Conservation (phyloP, 768 basidiomycete genomes). For the Dentipellis sp. region DNA sequence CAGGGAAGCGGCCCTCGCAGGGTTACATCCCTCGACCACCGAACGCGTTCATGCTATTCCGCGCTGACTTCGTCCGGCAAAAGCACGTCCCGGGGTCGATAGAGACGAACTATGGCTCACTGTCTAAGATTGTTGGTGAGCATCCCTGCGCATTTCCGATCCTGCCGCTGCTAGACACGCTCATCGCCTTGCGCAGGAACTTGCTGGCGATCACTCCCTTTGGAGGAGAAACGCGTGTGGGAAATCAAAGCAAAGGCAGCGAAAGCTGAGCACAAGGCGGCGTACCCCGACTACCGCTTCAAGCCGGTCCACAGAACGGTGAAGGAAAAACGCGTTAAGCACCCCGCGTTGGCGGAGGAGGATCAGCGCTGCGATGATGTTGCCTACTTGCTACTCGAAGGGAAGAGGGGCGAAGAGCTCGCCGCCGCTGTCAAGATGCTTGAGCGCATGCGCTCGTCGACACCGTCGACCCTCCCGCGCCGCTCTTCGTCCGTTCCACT, state of each 20-base stretch:
- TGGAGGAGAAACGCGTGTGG: constrained; percentile 66
- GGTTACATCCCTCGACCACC: constrained; percentile 22
- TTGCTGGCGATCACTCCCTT: constrained; percentile 60
- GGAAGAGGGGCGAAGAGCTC: constrained; percentile 15
- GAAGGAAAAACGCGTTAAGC: constrained; percentile 27
- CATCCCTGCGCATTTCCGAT: neutral
- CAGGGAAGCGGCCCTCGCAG: constrained; percentile 57
- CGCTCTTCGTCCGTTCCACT: constrained; percentile 14
- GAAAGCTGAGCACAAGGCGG: constrained; percentile 61
- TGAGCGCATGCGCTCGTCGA: constrained; percentile 10
- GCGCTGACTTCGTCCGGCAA: constrained; percentile 24
- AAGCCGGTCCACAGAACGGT: constrained; percentile 36
- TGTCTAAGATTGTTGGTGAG: constrained; percentile 39
- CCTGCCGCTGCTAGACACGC: too few relatives aligned
- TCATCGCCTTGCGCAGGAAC: constrained; percentile 22
- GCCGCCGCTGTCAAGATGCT: constrained; percentile 14
- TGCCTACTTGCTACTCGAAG: constrained; percentile 13
- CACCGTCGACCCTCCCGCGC: constrained; percentile 10
- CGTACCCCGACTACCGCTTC: constrained; percentile 57
- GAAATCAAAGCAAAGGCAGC: constrained; percentile 63
- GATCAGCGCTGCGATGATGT: constrained; percentile 16
- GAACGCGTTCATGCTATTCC: constrained; percentile 31
- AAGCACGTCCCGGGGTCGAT: constrained; percentile 43
- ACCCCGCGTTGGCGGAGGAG: constrained; percentile 8
- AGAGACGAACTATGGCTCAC: constrained; percentile 38